These are phyloP conservation scores for Leptodermis oblonga DNA, from an alignment of 257 asterid genomes.

Conservation along the genomic window DNA sequence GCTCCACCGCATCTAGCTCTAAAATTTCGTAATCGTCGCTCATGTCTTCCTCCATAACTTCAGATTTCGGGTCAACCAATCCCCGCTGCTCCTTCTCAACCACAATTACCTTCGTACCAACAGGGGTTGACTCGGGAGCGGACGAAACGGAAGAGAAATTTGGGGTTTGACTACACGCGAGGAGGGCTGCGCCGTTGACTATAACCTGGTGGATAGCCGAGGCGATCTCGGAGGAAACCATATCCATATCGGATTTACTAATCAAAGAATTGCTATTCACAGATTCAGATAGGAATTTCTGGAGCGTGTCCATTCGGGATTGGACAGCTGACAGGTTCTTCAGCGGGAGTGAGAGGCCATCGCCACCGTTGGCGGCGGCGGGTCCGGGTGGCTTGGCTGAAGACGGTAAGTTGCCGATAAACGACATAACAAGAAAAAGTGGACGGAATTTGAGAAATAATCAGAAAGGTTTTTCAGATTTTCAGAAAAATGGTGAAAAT, in stretches of 20 bases:
- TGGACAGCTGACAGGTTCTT: constrained; percentile 55
- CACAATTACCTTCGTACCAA: not conserved
- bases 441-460: not conserved
- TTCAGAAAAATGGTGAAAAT: not conserved
- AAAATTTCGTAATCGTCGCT: constrained; percentile 46
- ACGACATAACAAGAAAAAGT: constrained; percentile 35
- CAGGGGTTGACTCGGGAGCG: constrained; percentile 1
- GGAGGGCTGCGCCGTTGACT: constrained; percentile 68
- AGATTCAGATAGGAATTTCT: constrained; percentile 52
- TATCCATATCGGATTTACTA: constrained; percentile 45
- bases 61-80: constrained; percentile 21
- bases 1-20: constrained; percentile 77
- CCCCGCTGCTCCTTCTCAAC: not conserved
- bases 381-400: constrained; percentile 40
- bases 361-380: constrained; percentile 13
- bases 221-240: constrained; percentile 63
- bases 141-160: not conserved
- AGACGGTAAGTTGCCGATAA: constrained; percentile 39
- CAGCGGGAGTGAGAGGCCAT: constrained; percentile 32
- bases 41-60: constrained; percentile 15
- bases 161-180: constrained; percentile 35
- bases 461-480: not conserved
- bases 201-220: constrained; percentile 66
- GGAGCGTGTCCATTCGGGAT: constrained; percentile 60
- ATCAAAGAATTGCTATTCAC: constrained; percentile 50